These are phyloP conservation scores for Diutina sp. DNA, from an alignment of 1,139 yeast genomes.

Conservation along the genomic window DNA sequence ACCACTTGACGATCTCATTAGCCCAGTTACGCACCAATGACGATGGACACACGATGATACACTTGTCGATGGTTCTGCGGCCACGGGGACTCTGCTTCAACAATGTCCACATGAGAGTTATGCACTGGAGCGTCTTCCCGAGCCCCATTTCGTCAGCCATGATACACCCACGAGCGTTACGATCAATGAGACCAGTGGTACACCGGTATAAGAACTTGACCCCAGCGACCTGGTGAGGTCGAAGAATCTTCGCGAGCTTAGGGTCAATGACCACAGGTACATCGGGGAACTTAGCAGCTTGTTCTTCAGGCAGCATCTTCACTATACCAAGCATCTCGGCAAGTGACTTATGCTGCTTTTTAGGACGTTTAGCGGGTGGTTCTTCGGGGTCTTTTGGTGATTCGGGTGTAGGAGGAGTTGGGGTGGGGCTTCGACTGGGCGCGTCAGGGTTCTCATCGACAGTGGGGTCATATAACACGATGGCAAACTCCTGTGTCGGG, in stretches of 20 bases:
- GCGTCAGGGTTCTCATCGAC: conserved; percentile 48
- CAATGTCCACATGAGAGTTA: conserved; percentile 88
- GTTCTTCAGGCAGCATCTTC: conserved; percentile 32
- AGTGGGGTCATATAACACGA: conserved; percentile 91
- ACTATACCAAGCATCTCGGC: conserved; percentile 71
- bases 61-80: conserved; percentile 69
- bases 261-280: conserved; percentile 98
- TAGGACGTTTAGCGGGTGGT: conserved; percentile 14
- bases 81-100: conserved; percentile 88
- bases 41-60: conserved; percentile 92
- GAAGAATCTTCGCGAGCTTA: conserved; percentile 59
- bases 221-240: conserved; percentile 97
- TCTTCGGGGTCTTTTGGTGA: conserved; percentile 8
- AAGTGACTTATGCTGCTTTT: conserved; percentile 47
- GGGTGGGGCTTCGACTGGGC: background rate
- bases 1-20: conserved; percentile 89
- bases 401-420: background rate
- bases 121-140: conserved; percentile 91
- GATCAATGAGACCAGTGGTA: conserved; percentile 78
- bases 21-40: conserved; percentile 96
- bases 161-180: conserved; percentile 87
- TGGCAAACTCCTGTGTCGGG: conserved; percentile 87
- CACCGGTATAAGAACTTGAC: conserved; percentile 83
- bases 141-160: conserved; percentile 99
- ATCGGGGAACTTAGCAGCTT: conserved; percentile 44